Conservation (phyloP, 768 basidiomycete genomes). For the Terana coerulea region DNA sequence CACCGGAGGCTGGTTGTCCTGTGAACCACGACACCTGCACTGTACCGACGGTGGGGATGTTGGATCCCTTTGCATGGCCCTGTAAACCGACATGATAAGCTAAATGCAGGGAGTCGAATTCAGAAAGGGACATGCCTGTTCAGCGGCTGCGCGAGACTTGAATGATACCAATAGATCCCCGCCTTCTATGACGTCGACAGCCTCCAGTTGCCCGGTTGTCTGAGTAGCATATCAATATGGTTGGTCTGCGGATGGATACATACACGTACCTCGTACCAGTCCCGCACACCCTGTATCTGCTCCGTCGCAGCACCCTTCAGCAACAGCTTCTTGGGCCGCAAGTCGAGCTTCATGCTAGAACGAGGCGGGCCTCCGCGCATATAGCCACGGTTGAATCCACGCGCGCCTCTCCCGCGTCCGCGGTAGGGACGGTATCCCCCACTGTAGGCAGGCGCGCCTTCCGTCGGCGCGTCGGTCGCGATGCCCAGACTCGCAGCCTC, state of each 20-base stretch:
- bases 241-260: background rate
- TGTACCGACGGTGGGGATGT: conserved; percentile 60
- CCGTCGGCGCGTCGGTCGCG: conserved; percentile 36
- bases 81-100: conserved; percentile 23
- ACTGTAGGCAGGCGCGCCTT: conserved; percentile 34
- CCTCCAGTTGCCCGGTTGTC: conserved; percentile 71
- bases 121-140: conserved; percentile 50
- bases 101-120: conserved; percentile 9
- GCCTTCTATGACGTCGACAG: conserved; percentile 48
- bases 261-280: conserved; percentile 75
- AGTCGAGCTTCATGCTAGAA: conserved; percentile 84
- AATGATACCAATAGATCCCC: conserved; percentile 67
- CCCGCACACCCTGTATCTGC: conserved; percentile 58
- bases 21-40: conserved; percentile 69
- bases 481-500: conserved; percentile 81
- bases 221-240: conserved; percentile 27
- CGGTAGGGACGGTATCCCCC: conserved; percentile 46
- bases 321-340: conserved; percentile 76
- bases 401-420: conserved; percentile 59
- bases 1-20: conserved; percentile 22
- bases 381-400: conserved; percentile 57
- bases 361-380: conserved; percentile 65
- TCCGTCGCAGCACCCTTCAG: conserved; percentile 63
- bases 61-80: conserved; percentile 70
- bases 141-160: conserved; percentile 67